Conservation (phyloP, 768 basidiomycete species). For the Tulasnella sp. region DNA sequence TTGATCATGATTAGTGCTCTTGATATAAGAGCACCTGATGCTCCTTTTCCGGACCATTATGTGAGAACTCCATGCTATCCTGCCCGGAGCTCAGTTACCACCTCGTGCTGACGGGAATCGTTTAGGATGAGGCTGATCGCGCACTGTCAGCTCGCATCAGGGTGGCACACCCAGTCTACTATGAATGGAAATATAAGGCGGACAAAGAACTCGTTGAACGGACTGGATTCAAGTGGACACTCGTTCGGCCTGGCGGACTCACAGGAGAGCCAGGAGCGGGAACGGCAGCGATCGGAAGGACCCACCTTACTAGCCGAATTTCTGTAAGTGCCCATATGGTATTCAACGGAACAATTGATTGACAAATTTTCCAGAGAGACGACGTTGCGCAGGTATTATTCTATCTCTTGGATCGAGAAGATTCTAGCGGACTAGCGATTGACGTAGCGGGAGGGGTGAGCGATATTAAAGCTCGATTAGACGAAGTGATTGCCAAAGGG, state of each 20-base stretch:
- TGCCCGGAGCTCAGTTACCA: too few relatives aligned
- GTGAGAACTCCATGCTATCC: conserved; percentile 30
- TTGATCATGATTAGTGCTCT: conserved; percentile 53
- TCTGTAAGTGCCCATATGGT: conserved; percentile 35
- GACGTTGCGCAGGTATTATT: conserved; percentile 49
- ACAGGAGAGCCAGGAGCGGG: conserved; percentile 45
- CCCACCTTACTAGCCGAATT: conserved; percentile 42
- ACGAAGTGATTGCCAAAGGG: conserved; percentile 44
- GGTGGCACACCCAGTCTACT: conserved; percentile 38
- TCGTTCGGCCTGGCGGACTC: conserved; percentile 55
- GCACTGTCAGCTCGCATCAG: conserved; percentile 37
- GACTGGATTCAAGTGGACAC: conserved; percentile 55
- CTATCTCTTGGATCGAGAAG: conserved; percentile 42
- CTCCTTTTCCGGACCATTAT: conserved; percentile 44
- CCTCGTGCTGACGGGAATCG: too few relatives aligned
- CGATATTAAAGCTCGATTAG: conserved; percentile 41
- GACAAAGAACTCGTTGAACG: conserved; percentile 40
- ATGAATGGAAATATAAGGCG: conserved; percentile 39
- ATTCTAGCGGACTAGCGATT: conserved; percentile 49
- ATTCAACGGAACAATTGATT: background rate
- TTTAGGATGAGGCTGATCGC: conserved; percentile 43
- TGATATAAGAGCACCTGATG: conserved; percentile 46
- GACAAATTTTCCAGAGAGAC: conserved; percentile 37
- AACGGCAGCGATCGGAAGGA: conserved; percentile 45
- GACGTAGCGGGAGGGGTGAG: conserved; percentile 52